These are phyloP conservation scores for Nemania sp. DNA, from an alignment of 2,329 filamentous ascomycete species.

Conservation along the genomic window DNA sequence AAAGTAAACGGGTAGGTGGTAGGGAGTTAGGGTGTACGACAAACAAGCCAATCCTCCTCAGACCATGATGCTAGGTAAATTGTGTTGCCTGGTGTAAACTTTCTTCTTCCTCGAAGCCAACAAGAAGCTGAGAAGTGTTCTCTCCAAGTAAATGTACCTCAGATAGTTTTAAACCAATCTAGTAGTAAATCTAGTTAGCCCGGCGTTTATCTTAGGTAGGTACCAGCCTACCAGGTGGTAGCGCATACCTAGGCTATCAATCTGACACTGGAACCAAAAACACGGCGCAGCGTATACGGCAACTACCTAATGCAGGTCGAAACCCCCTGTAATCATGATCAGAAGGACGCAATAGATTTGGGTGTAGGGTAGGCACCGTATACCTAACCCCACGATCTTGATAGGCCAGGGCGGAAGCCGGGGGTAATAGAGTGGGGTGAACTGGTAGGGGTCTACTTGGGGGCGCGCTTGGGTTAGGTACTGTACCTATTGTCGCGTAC, in stretches of 20 bases:
- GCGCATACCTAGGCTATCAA: neutral
- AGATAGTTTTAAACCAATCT: neutral
- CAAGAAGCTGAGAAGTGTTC: constrained; percentile 42
- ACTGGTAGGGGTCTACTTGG: no score
- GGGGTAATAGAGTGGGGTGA: neutral
- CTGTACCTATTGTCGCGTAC: no score
- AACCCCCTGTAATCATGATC: constrained; percentile 10
- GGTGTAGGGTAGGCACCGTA: neutral
- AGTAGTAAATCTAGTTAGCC: neutral
- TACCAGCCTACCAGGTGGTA: neutral
- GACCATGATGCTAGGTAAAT: constrained; percentile 14
- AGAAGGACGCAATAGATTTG: constrained; percentile 10
- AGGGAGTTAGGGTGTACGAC: neutral
- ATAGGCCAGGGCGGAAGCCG: neutral
- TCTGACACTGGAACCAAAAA: neutral
- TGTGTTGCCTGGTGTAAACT: constrained; percentile 21
- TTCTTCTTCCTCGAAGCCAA: constrained; percentile 31
- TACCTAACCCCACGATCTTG: constrained; percentile 25
- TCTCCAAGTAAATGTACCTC: constrained; percentile 16
- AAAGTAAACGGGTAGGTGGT: no score
- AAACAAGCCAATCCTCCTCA: constrained; percentile 11
- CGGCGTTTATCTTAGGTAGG: neutral
- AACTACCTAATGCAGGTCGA: neutral
- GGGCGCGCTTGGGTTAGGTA: no score
- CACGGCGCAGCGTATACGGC: neutral